Evolutionary conservation across 805 yeast species (phyloP).

Genomic region (Kurtzmaniella fragi): DNA sequence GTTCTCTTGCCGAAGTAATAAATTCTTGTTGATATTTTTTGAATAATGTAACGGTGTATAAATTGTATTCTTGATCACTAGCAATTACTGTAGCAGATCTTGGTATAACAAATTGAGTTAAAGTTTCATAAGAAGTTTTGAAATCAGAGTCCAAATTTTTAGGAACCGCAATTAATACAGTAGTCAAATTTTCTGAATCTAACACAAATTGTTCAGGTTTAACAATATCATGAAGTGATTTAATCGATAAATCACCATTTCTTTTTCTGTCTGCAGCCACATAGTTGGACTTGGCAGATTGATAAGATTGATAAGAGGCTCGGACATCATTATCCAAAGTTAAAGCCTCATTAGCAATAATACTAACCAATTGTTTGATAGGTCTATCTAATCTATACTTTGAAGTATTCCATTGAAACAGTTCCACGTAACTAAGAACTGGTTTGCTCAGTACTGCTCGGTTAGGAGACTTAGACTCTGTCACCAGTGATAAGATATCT

Average conservation of each 20-base stretch:
- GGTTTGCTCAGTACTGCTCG: slow-evolving; percentile 38
- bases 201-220: slow-evolving; percentile 77
- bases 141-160: slow-evolving; percentile 56
- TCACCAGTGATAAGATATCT: slow-evolving; percentile 57
- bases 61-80: slow-evolving; percentile 65
- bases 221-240: slow-evolving; percentile 86
- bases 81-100: slow-evolving; percentile 72
- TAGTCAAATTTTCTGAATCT: slow-evolving; percentile 79
- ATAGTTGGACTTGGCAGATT: slow-evolving; percentile 75
- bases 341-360: slow-evolving; percentile 71
- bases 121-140: slow-evolving; percentile 65
- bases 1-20: slow-evolving; percentile 67
- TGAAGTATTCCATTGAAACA: slow-evolving; percentile 82
- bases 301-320: slow-evolving; percentile 67
- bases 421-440: slow-evolving; percentile 62
- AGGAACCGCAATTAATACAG: slow-evolving; percentile 88
- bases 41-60: slow-evolving; percentile 80
- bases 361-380: slow-evolving; percentile 65
- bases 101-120: slow-evolving; percentile 83
- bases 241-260: slow-evolving; percentile 88
- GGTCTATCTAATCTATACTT: slow-evolving; percentile 84
- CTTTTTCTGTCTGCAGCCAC: slow-evolving; percentile 88
- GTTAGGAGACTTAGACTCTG: slow-evolving; percentile 15
- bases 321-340: slow-evolving; percentile 84
- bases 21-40: slow-evolving; percentile 74